phyloP scores from a whole-genome alignment of 306 rosid genomes.

The Quercus dentata region DNA sequence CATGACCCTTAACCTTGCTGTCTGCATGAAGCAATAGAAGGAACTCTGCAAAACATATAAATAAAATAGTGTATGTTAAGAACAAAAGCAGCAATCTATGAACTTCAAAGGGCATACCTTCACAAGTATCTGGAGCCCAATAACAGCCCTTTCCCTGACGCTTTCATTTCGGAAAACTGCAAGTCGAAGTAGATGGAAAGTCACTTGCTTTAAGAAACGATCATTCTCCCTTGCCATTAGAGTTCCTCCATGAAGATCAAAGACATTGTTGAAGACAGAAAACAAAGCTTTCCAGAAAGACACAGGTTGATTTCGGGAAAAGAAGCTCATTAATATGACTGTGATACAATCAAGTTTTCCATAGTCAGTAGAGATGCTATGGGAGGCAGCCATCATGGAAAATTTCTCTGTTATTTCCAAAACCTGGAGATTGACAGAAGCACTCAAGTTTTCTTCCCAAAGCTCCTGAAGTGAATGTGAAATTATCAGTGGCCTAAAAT shows the following conservation, averaged over 20 bases:
- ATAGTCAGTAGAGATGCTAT: constrained; percentile 78
- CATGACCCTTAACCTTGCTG: constrained; percentile 96
- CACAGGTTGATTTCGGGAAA: constrained; percentile 92
- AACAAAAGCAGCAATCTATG: constrained; percentile 4
- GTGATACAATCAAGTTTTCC: constrained; percentile 96
- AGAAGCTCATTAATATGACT: constrained; percentile 75
- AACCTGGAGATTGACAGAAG: constrained; percentile 91
- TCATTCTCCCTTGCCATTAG: constrained; percentile 98
- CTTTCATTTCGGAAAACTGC: constrained; percentile 90
- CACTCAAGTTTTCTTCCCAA: constrained; percentile 99
- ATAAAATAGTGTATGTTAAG: background rate
- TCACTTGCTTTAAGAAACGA: constrained; percentile 95
- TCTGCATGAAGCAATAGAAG: constrained; percentile 80
- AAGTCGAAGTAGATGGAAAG: constrained; percentile 93
- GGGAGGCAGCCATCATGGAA: constrained; percentile 76
- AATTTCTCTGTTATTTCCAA: constrained; percentile 85
- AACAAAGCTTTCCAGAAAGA: constrained; percentile 79
- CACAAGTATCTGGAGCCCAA: constrained; percentile 91
- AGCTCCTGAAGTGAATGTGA: constrained; percentile 61
- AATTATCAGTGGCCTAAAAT: constrained; percentile 18
- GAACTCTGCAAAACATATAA: constrained; percentile 72
- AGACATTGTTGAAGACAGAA: constrained; percentile 75
- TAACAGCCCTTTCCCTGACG: constrained; percentile 84
- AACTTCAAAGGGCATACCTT: constrained; percentile 58
- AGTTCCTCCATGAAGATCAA: constrained; percentile 85